phyloP scores from a whole-genome alignment of 1,139 yeast species.

The Scheffersomyces quercinus region DNA sequence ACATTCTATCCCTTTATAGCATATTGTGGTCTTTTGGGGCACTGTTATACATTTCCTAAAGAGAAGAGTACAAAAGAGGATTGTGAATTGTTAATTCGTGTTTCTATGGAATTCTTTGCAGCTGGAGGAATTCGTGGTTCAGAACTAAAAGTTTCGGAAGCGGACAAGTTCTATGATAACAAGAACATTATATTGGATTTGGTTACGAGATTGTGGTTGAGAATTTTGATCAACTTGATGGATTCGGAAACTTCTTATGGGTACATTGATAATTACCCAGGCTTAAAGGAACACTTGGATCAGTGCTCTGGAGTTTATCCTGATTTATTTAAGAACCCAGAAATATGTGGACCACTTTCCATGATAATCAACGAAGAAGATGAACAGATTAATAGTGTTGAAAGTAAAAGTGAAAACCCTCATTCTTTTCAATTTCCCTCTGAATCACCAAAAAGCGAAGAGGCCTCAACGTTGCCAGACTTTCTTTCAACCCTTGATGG shows the following conservation, averaged over 20 bases:
- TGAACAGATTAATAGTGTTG: too few relatives aligned
- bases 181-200: too few relatives aligned
- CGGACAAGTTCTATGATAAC: constrained; percentile 1
- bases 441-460: too few relatives aligned
- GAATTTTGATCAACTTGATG: too few relatives aligned
- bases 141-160: background rate
- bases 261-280: background rate
- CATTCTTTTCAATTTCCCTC: too few relatives aligned
- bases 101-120: constrained; percentile 16
- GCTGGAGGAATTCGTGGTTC: background rate
- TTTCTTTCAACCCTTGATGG: background rate
- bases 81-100: constrained; percentile 11
- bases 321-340: constrained; percentile 11
- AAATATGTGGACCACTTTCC: too few relatives aligned
- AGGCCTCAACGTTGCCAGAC: background rate
- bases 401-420: too few relatives aligned
- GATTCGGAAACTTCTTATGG: too few relatives aligned
- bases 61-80: constrained; percentile 9
- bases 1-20: constrained; percentile 27
- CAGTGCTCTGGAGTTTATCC: constrained; percentile 15
- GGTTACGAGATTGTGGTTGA: too few relatives aligned
- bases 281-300: constrained; percentile 15
- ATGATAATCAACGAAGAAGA: too few relatives aligned
- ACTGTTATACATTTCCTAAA: constrained; percentile 4
- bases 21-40: constrained; percentile 6